Evolutionary conservation across 768 basidiomycete genomes (phyloP).

Genomic region (Podaxis mareebaensis): DNA sequence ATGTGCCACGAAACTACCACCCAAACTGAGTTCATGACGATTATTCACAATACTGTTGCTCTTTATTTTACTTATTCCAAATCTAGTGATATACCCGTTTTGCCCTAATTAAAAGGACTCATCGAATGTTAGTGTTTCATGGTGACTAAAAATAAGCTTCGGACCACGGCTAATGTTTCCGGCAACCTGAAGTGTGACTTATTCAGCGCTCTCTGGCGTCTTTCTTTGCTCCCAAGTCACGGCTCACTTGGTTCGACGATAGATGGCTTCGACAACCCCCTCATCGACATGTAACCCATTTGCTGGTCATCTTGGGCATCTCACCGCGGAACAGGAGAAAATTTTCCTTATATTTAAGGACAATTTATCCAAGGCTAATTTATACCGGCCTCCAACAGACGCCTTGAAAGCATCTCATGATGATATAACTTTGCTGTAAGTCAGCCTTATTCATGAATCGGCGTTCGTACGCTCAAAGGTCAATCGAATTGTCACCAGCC

Average conservation of each 20-base stretch:
- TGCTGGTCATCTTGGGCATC: conserved; percentile 54
- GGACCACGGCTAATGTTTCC: not conserved
- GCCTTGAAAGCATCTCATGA: conserved; percentile 50
- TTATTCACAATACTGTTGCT: not conserved
- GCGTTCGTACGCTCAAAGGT: not conserved
- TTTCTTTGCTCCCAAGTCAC: not conserved
- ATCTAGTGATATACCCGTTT: not conserved
- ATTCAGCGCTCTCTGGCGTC: not conserved
- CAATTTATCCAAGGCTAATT: conserved; percentile 45
- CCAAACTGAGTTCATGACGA: not conserved
- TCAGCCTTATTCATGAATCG: conserved; percentile 13
- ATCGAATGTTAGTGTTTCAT: too few species aligned
- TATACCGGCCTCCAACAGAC: conserved; percentile 46
- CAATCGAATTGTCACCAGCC: conserved; percentile 44
- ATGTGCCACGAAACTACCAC: conserved; percentile 17
- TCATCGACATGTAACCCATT: conserved; percentile 22
- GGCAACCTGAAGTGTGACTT: not conserved
- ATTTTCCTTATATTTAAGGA: conserved; percentile 56
- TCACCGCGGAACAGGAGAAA: conserved; percentile 48
- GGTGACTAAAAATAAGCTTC: not conserved
- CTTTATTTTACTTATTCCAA: too few species aligned
- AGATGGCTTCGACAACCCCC: not conserved
- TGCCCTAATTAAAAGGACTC: not conserved
- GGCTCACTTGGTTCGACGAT: not conserved
- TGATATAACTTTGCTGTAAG: conserved; percentile 68